Evolutionary conservation across 1,284 basidiomycete genomes (phyloP).

Genomic region (Coniferiporia sulphurascens): DNA sequence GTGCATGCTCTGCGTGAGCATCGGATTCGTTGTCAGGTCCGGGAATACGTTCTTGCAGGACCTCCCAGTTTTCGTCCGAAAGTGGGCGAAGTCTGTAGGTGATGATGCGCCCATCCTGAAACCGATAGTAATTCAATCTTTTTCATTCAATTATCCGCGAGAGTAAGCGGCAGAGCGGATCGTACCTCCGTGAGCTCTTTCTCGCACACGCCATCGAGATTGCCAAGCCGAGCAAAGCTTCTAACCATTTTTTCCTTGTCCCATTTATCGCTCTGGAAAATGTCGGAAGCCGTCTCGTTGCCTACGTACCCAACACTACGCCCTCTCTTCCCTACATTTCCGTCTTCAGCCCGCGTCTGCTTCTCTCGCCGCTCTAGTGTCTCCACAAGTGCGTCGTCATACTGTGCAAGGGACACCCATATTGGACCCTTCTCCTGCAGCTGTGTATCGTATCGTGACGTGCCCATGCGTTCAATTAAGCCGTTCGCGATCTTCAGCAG

Average conservation of each 20-base stretch:
- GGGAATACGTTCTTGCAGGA: conserved; percentile 33
- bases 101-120: conserved; percentile 37
- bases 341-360: conserved; percentile 40
- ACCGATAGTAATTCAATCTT: neutral
- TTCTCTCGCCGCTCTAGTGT: conserved; percentile 57
- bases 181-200: conserved; percentile 29
- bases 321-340: conserved; percentile 36
- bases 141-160: neutral
- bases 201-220: conserved; percentile 30
- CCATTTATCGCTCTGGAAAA: conserved; percentile 55
- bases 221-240: conserved; percentile 61
- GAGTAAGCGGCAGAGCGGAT: conserved; percentile 2
- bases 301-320: conserved; percentile 34
- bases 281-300: conserved; percentile 34
- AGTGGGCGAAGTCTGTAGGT: conserved; percentile 43
- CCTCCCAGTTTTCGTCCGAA: conserved; percentile 39
- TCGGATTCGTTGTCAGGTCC: conserved; percentile 1
- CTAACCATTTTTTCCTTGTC: conserved; percentile 74
- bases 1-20: conserved; percentile 32
- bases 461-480: conserved; percentile 42
- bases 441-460: conserved; percentile 27
- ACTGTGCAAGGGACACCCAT: conserved; percentile 75
- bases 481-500: conserved; percentile 53
- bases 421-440: conserved; percentile 37
- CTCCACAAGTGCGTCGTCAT: conserved; percentile 64